These are phyloP conservation scores for Arthrobotrys sphaeroides DNA, from an alignment of 2,329 filamentous ascomycete species.

Conservation along the genomic window DNA sequence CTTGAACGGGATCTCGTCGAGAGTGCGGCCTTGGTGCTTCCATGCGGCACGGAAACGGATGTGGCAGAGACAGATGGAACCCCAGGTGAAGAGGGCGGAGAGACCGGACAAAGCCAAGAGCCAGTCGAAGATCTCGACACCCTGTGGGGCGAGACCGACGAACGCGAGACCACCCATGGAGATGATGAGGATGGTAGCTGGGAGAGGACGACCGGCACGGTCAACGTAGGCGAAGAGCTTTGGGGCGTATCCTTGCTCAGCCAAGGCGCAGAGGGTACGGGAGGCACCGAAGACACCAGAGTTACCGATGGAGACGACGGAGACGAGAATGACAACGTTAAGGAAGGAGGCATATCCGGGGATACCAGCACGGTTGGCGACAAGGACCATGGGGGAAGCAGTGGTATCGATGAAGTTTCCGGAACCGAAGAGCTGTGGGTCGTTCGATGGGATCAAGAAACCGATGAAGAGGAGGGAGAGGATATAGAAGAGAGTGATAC, in stretches of 20 bases:
- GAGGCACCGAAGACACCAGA: slow-evolving; percentile 70
- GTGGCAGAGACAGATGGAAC: slow-evolving; percentile 72
- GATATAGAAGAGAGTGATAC: slow-evolving; percentile 64
- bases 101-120: slow-evolving; percentile 72
- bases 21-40: slow-evolving; percentile 67
- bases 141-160: slow-evolving; percentile 64
- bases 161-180: slow-evolving; percentile 66
- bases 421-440: slow-evolving; percentile 56
- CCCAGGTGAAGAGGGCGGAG: slow-evolving; percentile 73
- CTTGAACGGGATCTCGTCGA: slow-evolving; percentile 73
- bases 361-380: slow-evolving; percentile 66
- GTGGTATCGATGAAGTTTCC: slow-evolving; percentile 57
- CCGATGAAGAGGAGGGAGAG: slow-evolving; percentile 63
- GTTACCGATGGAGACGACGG: slow-evolving; percentile 65
- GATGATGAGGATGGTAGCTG: slow-evolving; percentile 65
- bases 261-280: slow-evolving; percentile 69
- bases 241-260: slow-evolving; percentile 70
- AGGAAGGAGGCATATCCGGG: slow-evolving; percentile 66
- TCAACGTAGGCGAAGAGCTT: slow-evolving; percentile 69
- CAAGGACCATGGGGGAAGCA: slow-evolving; percentile 65
- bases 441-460: slow-evolving; percentile 61
- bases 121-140: slow-evolving; percentile 70
- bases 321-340: slow-evolving; percentile 66
- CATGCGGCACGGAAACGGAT: slow-evolving; percentile 74
- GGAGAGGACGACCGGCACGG: slow-evolving; percentile 68